A percentile compares a stretch with the other conserved stretches of the same genome.
Evolutionary conservation across 148 eudicot species (phyloP).

Genomic region (Rhododendron ovatum): DNA sequence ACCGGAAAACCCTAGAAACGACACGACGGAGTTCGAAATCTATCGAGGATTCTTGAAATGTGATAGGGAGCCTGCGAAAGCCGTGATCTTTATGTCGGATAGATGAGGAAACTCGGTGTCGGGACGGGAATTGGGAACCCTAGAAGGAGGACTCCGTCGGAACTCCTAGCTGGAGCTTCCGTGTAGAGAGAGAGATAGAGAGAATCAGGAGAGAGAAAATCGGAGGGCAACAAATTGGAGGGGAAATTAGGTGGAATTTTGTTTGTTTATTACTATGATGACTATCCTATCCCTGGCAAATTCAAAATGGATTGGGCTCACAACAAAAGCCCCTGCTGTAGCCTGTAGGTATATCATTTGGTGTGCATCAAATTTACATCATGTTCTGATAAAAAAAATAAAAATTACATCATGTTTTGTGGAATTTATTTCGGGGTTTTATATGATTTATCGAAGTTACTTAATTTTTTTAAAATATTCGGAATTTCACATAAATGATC

Average conservation of each 20-base stretch:
- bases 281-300: not conserved
- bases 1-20: conserved; percentile 9
- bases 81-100: not conserved
- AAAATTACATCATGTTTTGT: no score
- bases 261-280: not conserved
- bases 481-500: no score
- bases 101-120: not conserved
- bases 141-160: conserved; percentile 15
- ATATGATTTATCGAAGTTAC: no score
- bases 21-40: conserved; percentile 6
- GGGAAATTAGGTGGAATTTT: conserved; percentile 9
- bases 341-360: no score
- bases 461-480: no score
- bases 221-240: conserved; percentile 10
- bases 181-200: not conserved
- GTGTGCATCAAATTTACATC: no score
- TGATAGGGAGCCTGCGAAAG: not conserved
- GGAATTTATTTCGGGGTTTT: no score
- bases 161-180: conserved; percentile 36
- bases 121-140: not conserved
- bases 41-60: not conserved
- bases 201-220: not conserved
- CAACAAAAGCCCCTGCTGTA: no score
- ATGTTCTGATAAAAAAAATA: no score
- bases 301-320: not conserved